Conservation (phyloP, 345 rosid genomes). For the Nephelium lappaceum region DNA sequence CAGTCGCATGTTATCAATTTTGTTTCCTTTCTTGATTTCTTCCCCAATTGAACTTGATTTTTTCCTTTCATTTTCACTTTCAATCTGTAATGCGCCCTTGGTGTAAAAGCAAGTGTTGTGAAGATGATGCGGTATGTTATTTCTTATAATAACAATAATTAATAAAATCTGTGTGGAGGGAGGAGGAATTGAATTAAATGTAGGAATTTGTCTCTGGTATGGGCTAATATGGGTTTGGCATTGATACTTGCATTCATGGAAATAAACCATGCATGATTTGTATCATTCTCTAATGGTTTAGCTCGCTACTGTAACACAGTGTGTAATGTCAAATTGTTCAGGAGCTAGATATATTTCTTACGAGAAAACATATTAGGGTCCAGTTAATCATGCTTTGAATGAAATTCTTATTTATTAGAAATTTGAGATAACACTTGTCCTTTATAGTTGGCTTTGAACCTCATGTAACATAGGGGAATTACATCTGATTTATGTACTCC, state of each 20-base stretch:
- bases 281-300: no score
- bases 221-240: background rate
- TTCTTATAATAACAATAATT: background rate
- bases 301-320: no score
- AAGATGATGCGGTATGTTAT: background rate
- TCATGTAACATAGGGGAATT: background rate
- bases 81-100: background rate
- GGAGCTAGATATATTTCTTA: background rate
- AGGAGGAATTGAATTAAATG: background rate
- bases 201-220: background rate
- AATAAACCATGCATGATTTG: no score
- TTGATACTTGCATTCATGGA: no score
- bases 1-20: no score
- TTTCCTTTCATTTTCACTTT: no score
- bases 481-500: background rate
- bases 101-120: background rate
- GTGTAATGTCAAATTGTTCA: background rate
- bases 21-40: no score
- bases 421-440: background rate
- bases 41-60: no score
- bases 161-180: no score
- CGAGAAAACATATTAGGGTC: background rate
- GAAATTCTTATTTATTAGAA: background rate
- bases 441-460: background rate
- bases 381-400: conserved; percentile 1